Conservation (phyloP, 202 grass and related monocot species). For the Cymbopogon flexuosus region DNA sequence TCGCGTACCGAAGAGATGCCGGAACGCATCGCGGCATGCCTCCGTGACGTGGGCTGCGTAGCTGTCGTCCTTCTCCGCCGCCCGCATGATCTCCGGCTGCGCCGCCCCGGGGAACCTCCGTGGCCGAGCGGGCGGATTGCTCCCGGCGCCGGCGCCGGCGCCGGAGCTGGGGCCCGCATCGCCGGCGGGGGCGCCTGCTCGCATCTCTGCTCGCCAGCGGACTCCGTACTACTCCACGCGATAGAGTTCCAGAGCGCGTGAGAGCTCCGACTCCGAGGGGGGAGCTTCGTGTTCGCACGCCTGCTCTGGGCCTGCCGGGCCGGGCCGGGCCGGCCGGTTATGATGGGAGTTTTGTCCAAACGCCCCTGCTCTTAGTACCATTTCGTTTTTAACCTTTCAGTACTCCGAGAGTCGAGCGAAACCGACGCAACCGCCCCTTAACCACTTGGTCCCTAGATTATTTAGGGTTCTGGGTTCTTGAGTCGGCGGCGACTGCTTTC, state of each 20-base stretch:
- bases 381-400: not conserved
- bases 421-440: not conserved
- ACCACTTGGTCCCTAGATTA: not conserved
- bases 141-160: slow-evolving; percentile 3
- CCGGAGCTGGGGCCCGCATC: slow-evolving; percentile 47
- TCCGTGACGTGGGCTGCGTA: slow-evolving; percentile 88
- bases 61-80: slow-evolving; percentile 93
- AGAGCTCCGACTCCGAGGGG: not conserved
- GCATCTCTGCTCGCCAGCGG: slow-evolving; percentile 26
- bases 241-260: slow-evolving; percentile 9
- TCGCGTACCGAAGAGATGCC: slow-evolving; percentile 68
- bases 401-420: not conserved
- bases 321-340: not conserved
- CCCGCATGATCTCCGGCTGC: slow-evolving; percentile 95
- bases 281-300: not conserved
- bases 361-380: not conserved
- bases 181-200: slow-evolving; percentile 19
- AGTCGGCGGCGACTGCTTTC: not conserved
- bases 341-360: not conserved
- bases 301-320: slow-evolving; percentile 1
- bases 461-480: slow-evolving; percentile 35
- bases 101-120: slow-evolving; percentile 65
- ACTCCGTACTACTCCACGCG: not conserved
- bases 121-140: not conserved
- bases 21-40: slow-evolving; percentile 90